phyloP scores from a whole-genome alignment of 495 filamentous ascomycete species.

The Aspergillus conjunctus region DNA sequence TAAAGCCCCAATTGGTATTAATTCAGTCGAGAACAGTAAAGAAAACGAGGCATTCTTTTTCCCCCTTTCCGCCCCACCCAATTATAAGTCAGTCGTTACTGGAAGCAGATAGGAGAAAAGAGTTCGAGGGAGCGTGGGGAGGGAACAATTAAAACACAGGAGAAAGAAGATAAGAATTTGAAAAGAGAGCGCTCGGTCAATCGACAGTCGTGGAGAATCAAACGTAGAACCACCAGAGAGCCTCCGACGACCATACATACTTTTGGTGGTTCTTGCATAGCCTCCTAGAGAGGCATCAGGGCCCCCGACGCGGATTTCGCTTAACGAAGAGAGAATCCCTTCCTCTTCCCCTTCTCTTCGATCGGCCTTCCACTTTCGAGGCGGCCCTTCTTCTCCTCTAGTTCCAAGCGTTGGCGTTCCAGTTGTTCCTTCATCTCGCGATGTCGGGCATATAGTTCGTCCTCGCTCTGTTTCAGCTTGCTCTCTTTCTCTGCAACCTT shows the following conservation, averaged over 20 bases:
- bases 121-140: conserved; percentile 42
- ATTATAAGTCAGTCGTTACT: conserved; percentile 40
- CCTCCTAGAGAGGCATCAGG: conserved; percentile 23
- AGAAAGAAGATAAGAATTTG: conserved; percentile 35
- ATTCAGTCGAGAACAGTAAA: conserved; percentile 25
- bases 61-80: conserved; percentile 30
- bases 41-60: conserved; percentile 27
- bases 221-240: conserved; percentile 29
- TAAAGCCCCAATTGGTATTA: conserved; percentile 29
- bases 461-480: conserved; percentile 98
- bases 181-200: conserved; percentile 34
- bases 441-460: conserved; percentile 96
- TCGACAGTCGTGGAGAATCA: conserved; percentile 36
- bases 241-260: conserved; percentile 30
- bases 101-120: conserved; percentile 35
- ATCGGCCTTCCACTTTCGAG: conserved; percentile 92
- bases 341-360: conserved; percentile 91
- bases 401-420: conserved; percentile 86
- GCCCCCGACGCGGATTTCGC: conserved; percentile 16
- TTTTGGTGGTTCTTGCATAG: conserved; percentile 30
- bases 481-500: conserved; percentile 99
- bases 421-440: conserved; percentile 99
- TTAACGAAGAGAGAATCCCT: conserved; percentile 98
- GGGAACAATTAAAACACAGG: conserved; percentile 39
- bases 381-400: conserved; percentile 95